phyloP scores from a whole-genome alignment of 371 early-diverging fungal genomes.

The Umbelopsis sp. region DNA sequence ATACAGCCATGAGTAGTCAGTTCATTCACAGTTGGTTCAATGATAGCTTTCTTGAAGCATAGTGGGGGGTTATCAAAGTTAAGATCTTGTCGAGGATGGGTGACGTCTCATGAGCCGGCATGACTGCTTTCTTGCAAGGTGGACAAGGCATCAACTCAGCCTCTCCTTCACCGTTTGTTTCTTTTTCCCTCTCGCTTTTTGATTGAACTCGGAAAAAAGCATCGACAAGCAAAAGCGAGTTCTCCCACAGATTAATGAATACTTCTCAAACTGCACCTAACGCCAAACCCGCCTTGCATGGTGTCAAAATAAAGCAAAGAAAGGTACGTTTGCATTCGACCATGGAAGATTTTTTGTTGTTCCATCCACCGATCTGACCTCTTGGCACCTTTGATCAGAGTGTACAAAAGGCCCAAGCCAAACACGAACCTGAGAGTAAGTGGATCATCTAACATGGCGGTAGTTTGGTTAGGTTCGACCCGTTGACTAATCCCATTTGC shows the following conservation, averaged over 20 bases:
- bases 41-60: too few relatives aligned
- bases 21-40: too few relatives aligned
- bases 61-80: too few relatives aligned
- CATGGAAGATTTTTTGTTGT: not conserved
- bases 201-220: constrained; percentile 6
- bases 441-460: not conserved
- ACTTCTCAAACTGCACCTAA: constrained; percentile 59
- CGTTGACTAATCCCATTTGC: not conserved
- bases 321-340: constrained; percentile 47
- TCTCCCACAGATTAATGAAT: constrained; percentile 47
- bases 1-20: too few relatives aligned
- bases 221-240: constrained; percentile 22
- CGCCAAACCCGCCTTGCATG: constrained; percentile 75
- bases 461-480: not conserved
- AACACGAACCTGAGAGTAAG: constrained; percentile 83
- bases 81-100: too few relatives aligned
- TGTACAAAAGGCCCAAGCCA: constrained; percentile 83
- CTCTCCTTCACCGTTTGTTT: constrained; percentile 8
- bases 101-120: not conserved
- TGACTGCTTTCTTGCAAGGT: not conserved
- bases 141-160: not conserved
- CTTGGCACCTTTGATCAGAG: constrained; percentile 47
- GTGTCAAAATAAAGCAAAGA: constrained; percentile 83
- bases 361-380: too few relatives aligned
- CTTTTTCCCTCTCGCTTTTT: constrained; percentile 17